Evolutionary conservation across 1,284 basidiomycete species (phyloP).

Genomic region (Cryptococcus deneoformans): DNA sequence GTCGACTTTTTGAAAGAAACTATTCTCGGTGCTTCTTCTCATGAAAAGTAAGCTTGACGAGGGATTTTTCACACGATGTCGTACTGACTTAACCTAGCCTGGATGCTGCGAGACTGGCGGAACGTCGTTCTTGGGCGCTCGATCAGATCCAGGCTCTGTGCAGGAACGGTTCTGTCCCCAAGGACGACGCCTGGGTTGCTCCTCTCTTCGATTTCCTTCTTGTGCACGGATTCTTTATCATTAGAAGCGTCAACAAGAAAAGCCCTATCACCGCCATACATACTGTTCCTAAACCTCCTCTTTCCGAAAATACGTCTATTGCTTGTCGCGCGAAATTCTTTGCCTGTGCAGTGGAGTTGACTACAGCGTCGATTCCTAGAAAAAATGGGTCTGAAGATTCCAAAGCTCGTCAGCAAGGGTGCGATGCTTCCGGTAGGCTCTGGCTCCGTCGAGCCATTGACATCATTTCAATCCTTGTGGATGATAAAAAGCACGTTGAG

Average conservation of each 20-base stretch:
- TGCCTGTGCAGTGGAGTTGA: constrained; percentile 71
- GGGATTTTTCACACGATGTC: neutral
- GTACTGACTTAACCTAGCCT: constrained; percentile 13
- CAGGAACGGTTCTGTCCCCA: constrained; percentile 76
- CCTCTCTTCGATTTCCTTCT: constrained; percentile 76
- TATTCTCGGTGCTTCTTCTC: constrained; percentile 54
- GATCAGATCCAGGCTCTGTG: constrained; percentile 81
- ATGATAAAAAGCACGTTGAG: constrained; percentile 68
- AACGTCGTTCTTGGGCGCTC: constrained; percentile 69
- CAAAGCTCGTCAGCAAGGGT: constrained; percentile 58
- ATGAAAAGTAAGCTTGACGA: constrained; percentile 33
- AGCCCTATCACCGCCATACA: constrained; percentile 60
- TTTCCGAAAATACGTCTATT: constrained; percentile 67
- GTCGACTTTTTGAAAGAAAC: constrained; percentile 67
- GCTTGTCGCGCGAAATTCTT: constrained; percentile 69
- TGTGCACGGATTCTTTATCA: constrained; percentile 74
- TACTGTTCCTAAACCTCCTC: constrained; percentile 61
- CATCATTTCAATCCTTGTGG: constrained; percentile 59
- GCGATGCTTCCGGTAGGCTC: constrained; percentile 67
- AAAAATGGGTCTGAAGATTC: constrained; percentile 53
- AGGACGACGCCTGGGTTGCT: constrained; percentile 72
- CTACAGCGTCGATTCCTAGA: constrained; percentile 56
- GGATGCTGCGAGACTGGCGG: constrained; percentile 38
- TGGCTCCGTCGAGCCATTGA: constrained; percentile 73
- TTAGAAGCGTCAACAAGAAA: constrained; percentile 70